Evolutionary conservation across 2,329 filamentous ascomycete genomes (phyloP).

Genomic region (Allantophomopsis cytisporea): DNA sequence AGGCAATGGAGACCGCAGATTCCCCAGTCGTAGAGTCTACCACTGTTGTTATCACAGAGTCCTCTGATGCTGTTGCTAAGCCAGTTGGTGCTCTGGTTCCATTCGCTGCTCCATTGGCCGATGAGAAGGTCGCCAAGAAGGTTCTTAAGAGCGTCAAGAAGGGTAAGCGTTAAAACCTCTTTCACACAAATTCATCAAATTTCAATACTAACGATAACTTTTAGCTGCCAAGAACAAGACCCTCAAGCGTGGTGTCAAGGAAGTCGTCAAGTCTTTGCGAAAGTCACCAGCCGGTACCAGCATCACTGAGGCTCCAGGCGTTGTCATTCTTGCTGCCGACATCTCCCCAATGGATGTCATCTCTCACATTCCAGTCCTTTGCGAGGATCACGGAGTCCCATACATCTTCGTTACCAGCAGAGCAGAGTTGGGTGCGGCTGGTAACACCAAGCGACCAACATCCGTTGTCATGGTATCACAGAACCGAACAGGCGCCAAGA

Average conservation of each 20-base stretch:
- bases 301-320: slow-evolving; percentile 47
- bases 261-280: slow-evolving; percentile 95
- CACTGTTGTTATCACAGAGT: slow-evolving; percentile 19
- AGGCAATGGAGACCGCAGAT: slow-evolving; percentile 43
- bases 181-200: neutral
- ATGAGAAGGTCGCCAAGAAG: slow-evolving; percentile 61
- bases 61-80: slow-evolving; percentile 27
- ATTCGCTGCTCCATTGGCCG: slow-evolving; percentile 69
- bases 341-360: slow-evolving; percentile 99
- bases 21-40: slow-evolving; percentile 26
- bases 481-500: slow-evolving; percentile 27
- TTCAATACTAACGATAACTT: slow-evolving; percentile 1
- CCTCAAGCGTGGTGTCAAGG: slow-evolving; percentile 95
- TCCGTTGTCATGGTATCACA: slow-evolving; percentile 84
- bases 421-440: slow-evolving; percentile 85
- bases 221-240: slow-evolving; percentile 89
- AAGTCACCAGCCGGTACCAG: slow-evolving; percentile 68
- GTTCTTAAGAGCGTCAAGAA: slow-evolving; percentile 53
- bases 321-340: slow-evolving; percentile 90
- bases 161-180: slow-evolving; percentile 20
- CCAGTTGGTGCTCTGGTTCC: slow-evolving; percentile 56
- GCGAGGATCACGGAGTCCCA: slow-evolving; percentile 94
- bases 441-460: slow-evolving; percentile 89
- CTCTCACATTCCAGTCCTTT: slow-evolving; percentile 91
- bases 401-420: slow-evolving; percentile 92